phyloP scores from a whole-genome alignment of 352 stramenopile species.

The Aphanomyces cochlioides region DNA sequence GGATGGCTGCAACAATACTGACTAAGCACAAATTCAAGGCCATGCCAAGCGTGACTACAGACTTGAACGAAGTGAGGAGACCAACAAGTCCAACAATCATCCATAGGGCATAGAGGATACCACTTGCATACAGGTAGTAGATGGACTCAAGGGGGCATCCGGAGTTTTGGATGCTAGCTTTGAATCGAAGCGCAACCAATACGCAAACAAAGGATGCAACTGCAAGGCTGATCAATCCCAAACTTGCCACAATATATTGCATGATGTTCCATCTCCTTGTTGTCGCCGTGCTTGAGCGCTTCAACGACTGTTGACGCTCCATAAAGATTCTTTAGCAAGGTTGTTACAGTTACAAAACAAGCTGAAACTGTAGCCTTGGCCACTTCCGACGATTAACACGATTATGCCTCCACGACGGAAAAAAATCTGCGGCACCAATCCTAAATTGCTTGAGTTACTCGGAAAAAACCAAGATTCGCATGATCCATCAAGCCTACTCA shows the following conservation, averaged over 20 bases:
- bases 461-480: too few species aligned
- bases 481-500: too few species aligned
- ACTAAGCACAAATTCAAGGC: not conserved
- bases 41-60: not conserved
- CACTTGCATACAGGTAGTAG: not conserved
- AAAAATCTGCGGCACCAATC: too few species aligned
- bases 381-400: too few species aligned
- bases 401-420: too few species aligned
- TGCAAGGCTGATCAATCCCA: not conserved
- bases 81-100: not conserved
- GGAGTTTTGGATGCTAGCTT: not conserved
- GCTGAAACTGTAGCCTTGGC: too few species aligned
- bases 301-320: too few species aligned
- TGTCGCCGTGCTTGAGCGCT: too few species aligned
- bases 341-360: too few species aligned
- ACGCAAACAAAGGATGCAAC: not conserved
- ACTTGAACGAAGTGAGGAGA: not conserved
- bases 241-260: not conserved
- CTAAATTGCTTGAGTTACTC: too few species aligned
- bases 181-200: not conserved
- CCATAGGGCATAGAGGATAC: not conserved
- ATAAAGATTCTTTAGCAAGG: too few species aligned
- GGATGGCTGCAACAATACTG: slow-evolving; percentile 11
- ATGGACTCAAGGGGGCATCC: not conserved
- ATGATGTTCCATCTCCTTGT: too few species aligned